Evolutionary conservation across 176 grass and related monocot genomes (phyloP), one percentile per base, ranked within the genome.

Genomic region (Saccharum officinarum): DNA sequence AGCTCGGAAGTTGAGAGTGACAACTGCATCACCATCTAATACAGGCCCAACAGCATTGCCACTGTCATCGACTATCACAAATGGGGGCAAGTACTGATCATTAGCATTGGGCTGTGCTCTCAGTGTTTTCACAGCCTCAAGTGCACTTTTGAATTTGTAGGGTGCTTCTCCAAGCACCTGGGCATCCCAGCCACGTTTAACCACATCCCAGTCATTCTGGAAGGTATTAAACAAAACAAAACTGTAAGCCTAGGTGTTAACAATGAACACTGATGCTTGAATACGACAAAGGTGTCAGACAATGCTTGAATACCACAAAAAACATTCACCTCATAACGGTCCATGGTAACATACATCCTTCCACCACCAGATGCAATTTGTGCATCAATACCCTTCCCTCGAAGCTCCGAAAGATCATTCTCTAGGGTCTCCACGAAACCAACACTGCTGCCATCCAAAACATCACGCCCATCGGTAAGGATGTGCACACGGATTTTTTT

Each of bases 271-370:
- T 54, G 69, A 62, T 57, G 42, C 36, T n/a, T 70, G 33, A 82
- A 25, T 41, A 37, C 36, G 16, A 41, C 23, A 17, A 87, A 18
- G 62, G 2, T 33, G 49, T 1, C 54, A 76, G 34, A 68, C 57
- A 34, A 40, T 57, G 44, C 36, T 23, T 70, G 33, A 82, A 25
- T 42, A 37, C 45, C 12, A 52, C 23, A 18, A 69, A 10, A 70
- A 36, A 47, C 60, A 5, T 30, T 38, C 87, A 99, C 97, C 97
- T 99, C 97, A 28, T 99, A 99, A 22, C 97, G 97, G 76, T 99
- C 97, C 97, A 99, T 99, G 82, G 91, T 96, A 83, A 99, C 97
- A 20, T 96, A 84, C 97, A 99, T 99, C 68, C 97, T 92, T 86
- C 97, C 97, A 86, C 97, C 97, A 80, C 97, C 93, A 80, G 97